Base-by-base conservation (phyloP, 768 basidiomycete species). In the Tulasnella sp. region DNA sequence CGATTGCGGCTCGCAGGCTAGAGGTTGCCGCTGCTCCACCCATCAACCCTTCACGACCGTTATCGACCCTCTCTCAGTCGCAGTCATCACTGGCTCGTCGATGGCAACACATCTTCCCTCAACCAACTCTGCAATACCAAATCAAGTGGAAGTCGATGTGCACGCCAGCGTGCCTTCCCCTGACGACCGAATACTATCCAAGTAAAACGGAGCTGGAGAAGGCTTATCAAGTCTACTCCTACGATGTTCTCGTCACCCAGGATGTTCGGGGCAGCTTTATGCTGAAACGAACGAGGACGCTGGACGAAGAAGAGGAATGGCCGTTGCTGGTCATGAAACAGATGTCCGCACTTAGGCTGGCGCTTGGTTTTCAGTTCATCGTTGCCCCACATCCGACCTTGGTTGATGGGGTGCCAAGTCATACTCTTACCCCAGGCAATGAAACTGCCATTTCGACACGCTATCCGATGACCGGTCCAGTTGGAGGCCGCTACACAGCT, bases 301-400 rank as follows among this genome's bases (percentile, higher is more conserved):
- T 73, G 26, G 75, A 77, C 6, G 67, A 77, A 2, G 73, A 74
- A 39, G 75, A 74, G 26, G 47, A 70, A 17, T 76, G 75, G 75
- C 92, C 90, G 0, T 79, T 91, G 29, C 86, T 84, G 1, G 89
- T 93, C 19, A 93, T 98, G 91, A 87, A 90, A 34, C 94, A 92
- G 39, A 95, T 98, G 91, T 92, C 92, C 1, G 94, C 92, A 3
- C 89, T 97, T 62, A 85, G 96, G 29, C 84, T 98, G 14, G 88
- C 91, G 14, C 94, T 98, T 79, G 95, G 95, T 26, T 98, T 98
- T 80, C 96, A 98, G 78, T 92, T 98, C 76, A 87, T 97, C 26
- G 81, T 95, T 19, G 83, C 84, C 29, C 83, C 69, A 19, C 36
- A 36, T 17, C 41, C 69, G 7, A 32, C 35, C 22, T 29, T 34